Conservation (phyloP, 192 early-diverging fungal genomes). For the Chytriomyces hyalinus region DNA sequence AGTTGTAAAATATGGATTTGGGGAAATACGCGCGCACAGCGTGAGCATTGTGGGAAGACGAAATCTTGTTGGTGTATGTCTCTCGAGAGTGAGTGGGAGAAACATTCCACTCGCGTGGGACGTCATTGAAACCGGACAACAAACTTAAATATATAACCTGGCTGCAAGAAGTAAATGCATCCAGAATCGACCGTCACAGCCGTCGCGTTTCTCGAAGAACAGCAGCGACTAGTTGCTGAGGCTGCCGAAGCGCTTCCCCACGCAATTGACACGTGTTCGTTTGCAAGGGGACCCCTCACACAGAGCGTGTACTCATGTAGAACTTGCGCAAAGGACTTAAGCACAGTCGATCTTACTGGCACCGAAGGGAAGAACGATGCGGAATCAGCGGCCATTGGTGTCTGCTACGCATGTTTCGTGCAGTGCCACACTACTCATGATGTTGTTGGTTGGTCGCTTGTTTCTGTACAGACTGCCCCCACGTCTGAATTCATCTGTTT, state of each 20-base stretch:
- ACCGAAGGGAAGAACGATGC: neutral
- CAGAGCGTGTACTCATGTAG: constrained; percentile 81
- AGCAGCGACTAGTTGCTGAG: constrained; percentile 6
- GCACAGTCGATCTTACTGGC: too few relatives aligned
- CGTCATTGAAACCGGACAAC: too few relatives aligned
- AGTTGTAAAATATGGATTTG: too few relatives aligned
- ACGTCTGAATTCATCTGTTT: neutral
- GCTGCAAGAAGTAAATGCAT: neutral
- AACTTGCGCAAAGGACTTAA: constrained; percentile 57
- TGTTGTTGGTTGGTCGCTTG: constrained; percentile 56
- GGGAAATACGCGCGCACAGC: too few relatives aligned
- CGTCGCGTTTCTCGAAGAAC: constrained; percentile 16
- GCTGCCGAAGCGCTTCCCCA: constrained; percentile 31
- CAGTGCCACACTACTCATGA: constrained; percentile 72
- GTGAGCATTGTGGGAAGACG: too few relatives aligned
- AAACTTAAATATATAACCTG: too few relatives aligned
- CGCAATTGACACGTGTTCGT: constrained; percentile 31
- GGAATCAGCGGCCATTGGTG: constrained; percentile 9
- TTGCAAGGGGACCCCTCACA: constrained; percentile 64
- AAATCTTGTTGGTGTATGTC: too few relatives aligned
- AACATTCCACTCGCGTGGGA: too few relatives aligned
- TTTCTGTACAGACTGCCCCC: neutral
- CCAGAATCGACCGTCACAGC: constrained; percentile 8
- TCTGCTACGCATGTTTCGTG: constrained; percentile 45
- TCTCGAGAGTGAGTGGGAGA: too few relatives aligned